phyloP scores from a whole-genome alignment of 768 basidiomycete species.

The Serpula lacrymans region DNA sequence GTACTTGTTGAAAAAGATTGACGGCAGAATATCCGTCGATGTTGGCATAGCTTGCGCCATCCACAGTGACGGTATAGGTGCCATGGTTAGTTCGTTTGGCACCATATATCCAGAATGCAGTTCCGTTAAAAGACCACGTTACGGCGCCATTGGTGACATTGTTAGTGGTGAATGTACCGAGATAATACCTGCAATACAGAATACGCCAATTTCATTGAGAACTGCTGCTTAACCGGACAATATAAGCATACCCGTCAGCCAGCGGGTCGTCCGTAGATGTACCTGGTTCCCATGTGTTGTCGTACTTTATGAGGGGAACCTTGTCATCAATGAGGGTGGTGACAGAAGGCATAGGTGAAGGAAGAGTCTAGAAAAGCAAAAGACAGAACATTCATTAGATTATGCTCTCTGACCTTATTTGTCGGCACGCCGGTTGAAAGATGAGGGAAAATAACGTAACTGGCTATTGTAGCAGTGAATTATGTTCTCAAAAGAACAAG shows the following conservation, averaged over 20 bases:
- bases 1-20: slow-evolving; percentile 34
- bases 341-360: slow-evolving; percentile 20
- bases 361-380: too few species aligned
- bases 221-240: neutral
- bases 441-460: too few species aligned
- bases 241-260: slow-evolving; percentile 14
- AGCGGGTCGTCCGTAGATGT: slow-evolving; percentile 7
- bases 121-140: slow-evolving; percentile 47
- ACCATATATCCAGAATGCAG: slow-evolving; percentile 46
- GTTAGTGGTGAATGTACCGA: slow-evolving; percentile 39
- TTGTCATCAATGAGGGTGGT: slow-evolving; percentile 27
- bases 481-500: too few species aligned
- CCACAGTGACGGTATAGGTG: slow-evolving; percentile 39
- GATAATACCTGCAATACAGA: slow-evolving; percentile 39
- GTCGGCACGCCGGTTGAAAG: too few species aligned
- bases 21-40: slow-evolving; percentile 25
- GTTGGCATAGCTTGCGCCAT: slow-evolving; percentile 26
- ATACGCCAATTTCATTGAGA: neutral
- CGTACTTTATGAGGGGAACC: slow-evolving; percentile 28
- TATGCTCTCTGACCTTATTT: too few species aligned
- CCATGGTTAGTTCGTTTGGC: slow-evolving; percentile 48
- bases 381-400: too few species aligned
- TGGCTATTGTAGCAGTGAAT: too few species aligned
- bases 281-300: slow-evolving; percentile 19
- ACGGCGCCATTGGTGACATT: slow-evolving; percentile 29